phyloP scores from a whole-genome alignment of 1,139 yeast genomes.

The Blastobotrys raffinosifermentans region DNA sequence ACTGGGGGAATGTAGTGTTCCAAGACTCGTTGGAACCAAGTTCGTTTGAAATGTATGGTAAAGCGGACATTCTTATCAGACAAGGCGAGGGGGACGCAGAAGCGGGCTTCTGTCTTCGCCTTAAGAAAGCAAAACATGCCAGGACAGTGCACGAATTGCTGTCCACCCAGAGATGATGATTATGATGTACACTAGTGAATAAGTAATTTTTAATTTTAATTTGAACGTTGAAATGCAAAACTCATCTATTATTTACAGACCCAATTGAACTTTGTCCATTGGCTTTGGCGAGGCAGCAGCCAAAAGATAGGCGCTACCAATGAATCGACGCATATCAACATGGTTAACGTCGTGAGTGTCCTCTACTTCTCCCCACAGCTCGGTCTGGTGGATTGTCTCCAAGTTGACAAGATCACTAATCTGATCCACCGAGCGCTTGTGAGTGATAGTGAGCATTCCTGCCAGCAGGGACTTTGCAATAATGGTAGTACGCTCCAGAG shows the following conservation, averaged over 20 bases:
- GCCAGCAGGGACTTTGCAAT: constrained; percentile 81
- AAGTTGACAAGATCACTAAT: constrained; percentile 72
- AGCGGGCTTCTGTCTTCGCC: too few relatives aligned
- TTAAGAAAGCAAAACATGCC: too few relatives aligned
- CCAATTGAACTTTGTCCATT: constrained; percentile 2
- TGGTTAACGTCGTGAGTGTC: constrained; percentile 96
- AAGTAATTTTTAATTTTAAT: background rate
- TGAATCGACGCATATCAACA: constrained; percentile 76
- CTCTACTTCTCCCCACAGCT: constrained; percentile 96
- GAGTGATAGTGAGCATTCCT: constrained; percentile 45
- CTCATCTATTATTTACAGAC: constrained; percentile 1
- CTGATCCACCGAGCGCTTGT: constrained; percentile 51
- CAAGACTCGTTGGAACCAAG: too few relatives aligned
- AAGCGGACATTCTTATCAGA: too few relatives aligned
- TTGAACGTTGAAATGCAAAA: background rate
- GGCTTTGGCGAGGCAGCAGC: constrained; percentile 28
- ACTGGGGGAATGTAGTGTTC: too few relatives aligned
- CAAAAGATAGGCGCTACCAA: constrained; percentile 74
- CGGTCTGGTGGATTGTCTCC: constrained; percentile 80
- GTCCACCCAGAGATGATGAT: too few relatives aligned
- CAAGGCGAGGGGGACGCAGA: too few relatives aligned
- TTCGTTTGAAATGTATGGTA: too few relatives aligned
- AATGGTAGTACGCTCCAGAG: constrained; percentile 80
- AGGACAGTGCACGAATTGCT: too few relatives aligned
- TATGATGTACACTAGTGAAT: too few relatives aligned